Percentiles rank a stretch among this genome's conserved stretches.
phyloP scores from a whole-genome alignment of 495 filamentous ascomycete genomes.

The Lophiotrema nucula region DNA sequence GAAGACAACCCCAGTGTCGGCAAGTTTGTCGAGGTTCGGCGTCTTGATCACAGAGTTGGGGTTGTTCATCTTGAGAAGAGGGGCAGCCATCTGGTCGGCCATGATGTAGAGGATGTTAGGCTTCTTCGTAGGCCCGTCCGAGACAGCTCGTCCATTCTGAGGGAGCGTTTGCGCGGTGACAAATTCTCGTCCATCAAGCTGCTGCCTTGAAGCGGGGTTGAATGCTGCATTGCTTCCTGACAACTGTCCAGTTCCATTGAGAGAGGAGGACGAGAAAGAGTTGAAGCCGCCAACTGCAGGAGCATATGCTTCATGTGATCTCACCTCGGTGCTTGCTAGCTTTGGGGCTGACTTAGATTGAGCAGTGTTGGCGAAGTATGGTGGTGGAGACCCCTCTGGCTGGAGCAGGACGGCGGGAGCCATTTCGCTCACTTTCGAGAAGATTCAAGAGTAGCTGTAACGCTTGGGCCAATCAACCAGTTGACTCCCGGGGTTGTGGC shows the following conservation, averaged over 20 bases:
- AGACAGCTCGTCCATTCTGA: not conserved
- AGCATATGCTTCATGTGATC: constrained; percentile 11
- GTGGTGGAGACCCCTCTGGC: not conserved
- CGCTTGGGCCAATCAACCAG: not conserved
- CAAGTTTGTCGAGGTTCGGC: constrained; percentile 78
- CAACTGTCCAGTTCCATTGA: constrained; percentile 9
- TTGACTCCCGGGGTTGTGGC: not conserved
- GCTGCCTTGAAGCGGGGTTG: not conserved
- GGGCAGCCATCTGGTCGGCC: constrained; percentile 89
- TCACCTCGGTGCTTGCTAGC: not conserved
- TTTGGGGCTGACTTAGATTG: not conserved
- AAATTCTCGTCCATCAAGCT: constrained; percentile 5
- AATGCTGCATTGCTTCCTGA: constrained; percentile 2
- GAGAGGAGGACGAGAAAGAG: constrained; percentile 14
- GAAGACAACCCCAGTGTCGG: constrained; percentile 75
- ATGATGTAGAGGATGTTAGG: constrained; percentile 86
- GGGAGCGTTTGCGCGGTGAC: constrained; percentile 22
- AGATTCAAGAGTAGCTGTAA: not conserved
- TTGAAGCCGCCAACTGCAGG: constrained; percentile 6
- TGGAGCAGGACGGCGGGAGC: constrained; percentile 10
- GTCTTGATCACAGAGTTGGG: constrained; percentile 77
- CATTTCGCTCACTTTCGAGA: not conserved
- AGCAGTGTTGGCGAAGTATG: not conserved
- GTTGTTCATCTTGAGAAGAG: constrained; percentile 80
- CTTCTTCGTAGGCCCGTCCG: constrained; percentile 34